Conservation (phyloP, 108 stramenopile genomes). For the Cyclotella choctawhatcheeana region DNA sequence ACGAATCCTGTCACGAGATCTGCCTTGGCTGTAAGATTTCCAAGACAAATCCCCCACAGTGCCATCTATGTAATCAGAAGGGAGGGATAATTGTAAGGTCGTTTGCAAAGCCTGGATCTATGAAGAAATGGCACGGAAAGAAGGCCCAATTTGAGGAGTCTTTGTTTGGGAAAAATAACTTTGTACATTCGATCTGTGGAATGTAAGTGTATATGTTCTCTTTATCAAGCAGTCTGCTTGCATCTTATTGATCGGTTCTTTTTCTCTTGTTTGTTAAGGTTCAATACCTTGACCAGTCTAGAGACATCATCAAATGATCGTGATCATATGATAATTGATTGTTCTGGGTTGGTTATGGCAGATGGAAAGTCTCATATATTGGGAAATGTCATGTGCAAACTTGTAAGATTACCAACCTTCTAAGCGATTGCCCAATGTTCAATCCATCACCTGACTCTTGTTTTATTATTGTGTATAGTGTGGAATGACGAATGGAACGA, state of each 20-base stretch:
- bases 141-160: constrained; percentile 51
- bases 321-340: constrained; percentile 25
- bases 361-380: constrained; percentile 63
- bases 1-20: constrained; percentile 11
- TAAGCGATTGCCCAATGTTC: background rate
- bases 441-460: background rate
- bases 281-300: constrained; percentile 56
- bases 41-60: constrained; percentile 65
- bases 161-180: constrained; percentile 61
- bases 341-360: constrained; percentile 73
- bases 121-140: constrained; percentile 59
- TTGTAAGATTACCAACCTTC: background rate
- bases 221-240: background rate
- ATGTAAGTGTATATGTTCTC: constrained; percentile 65
- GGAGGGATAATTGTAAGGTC: constrained; percentile 62
- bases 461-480: constrained; percentile 63
- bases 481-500: constrained; percentile 68
- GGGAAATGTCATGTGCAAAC: constrained; percentile 7
- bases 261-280: constrained; percentile 8
- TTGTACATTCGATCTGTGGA: constrained; percentile 72
- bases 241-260: background rate
- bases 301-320: constrained; percentile 8
- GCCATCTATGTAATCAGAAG: constrained; percentile 71
- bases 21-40: constrained; percentile 60
- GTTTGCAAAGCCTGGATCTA: constrained; percentile 61